Conservation (phyloP, 2,329 filamentous ascomycete genomes). For the Talaromyces sp. region DNA sequence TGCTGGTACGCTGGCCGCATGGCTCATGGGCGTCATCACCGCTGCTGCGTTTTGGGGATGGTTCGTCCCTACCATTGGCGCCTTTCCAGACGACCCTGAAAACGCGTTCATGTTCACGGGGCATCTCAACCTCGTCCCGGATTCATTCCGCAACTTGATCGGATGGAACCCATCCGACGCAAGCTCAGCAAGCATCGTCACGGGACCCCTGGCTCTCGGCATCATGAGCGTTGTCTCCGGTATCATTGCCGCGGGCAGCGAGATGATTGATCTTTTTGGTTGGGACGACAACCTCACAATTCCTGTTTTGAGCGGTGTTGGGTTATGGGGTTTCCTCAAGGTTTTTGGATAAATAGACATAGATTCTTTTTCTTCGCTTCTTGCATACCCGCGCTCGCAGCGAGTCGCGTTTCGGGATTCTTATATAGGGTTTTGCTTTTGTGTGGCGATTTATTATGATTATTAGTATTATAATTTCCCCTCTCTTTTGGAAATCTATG, state of each 20-base stretch:
- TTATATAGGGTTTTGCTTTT: neutral
- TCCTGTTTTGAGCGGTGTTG: conserved; percentile 80
- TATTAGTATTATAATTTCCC: neutral
- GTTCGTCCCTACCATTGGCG: conserved; percentile 64
- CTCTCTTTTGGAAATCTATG: neutral
- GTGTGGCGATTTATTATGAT: neutral
- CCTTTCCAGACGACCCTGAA: conserved; percentile 63
- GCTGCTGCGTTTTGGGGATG: conserved; percentile 85
- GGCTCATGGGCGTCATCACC: conserved; percentile 73
- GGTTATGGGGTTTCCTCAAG: conserved; percentile 88
- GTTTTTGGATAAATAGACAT: conserved; percentile 53
- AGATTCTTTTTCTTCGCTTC: neutral
- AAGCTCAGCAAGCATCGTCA: conserved; percentile 52
- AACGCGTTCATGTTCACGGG: conserved; percentile 79
- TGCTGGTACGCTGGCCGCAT: conserved; percentile 81
- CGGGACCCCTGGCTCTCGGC: conserved; percentile 67
- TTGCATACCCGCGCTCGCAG: neutral
- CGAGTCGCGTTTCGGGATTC: neutral
- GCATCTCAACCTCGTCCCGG: conserved; percentile 62
- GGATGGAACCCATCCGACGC: conserved; percentile 52
- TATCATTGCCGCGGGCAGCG: conserved; percentile 80
- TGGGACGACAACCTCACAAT: conserved; percentile 99
- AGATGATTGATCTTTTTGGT: conserved; percentile 84
- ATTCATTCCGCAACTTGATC: conserved; percentile 52
- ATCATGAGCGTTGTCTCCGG: conserved; percentile 83